Evolutionary conservation across 2,329 filamentous ascomycete genomes (phyloP), one percentile per base, ranked within the genome.

Genomic region (Alternaria tenuissima): DNA sequence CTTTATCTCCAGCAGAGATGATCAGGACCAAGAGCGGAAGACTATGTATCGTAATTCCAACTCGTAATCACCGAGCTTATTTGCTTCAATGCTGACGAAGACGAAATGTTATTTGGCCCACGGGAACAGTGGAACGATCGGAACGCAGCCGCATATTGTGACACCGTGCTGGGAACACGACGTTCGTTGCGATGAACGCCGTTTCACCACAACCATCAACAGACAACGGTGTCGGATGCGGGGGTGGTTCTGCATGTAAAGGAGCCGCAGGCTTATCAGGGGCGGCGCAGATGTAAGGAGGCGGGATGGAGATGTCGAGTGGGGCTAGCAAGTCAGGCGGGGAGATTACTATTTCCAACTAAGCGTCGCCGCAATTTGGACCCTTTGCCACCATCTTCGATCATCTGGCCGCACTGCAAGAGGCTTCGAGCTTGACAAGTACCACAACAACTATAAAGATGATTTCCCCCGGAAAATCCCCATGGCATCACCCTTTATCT

Each of bases 351-450:
- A 22, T 12, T 34, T 38, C 16, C 26, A 42, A 22, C 30, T 18
- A 52, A 41, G 52, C 38, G 46, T 47, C 24, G 46, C 57, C 39
- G 39, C 46, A 56, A 52, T 41, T 46, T 60, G 53, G 54, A 42
- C 36, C 57, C 47, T 16, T 52, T 43, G 34, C 24, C 39, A 47
- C 55, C 41, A 48, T 47, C 16, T 22, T 44, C 49, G 18, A 41
- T 28, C 49, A 9, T 38, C 34, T 34, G 32, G 18, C 30, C 20
- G 34, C 14, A 24, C 46, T 30, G 36, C 20, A 20, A 28, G 30
- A 11, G 20, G 30, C 46, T 16, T 36, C 46, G 12, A n/a, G 7
- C 30, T 24, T 32, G n/a, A 38, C 30, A 49, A 34, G 46, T n/a
- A 49, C 5, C 36, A 49, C 46, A 18, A 48, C 3, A 24, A 14